Evolutionary conservation across 2,329 filamentous ascomycete species (phyloP), one percentile per base, ranked within the genome.

Genomic region (Elsinoe ampelina): DNA sequence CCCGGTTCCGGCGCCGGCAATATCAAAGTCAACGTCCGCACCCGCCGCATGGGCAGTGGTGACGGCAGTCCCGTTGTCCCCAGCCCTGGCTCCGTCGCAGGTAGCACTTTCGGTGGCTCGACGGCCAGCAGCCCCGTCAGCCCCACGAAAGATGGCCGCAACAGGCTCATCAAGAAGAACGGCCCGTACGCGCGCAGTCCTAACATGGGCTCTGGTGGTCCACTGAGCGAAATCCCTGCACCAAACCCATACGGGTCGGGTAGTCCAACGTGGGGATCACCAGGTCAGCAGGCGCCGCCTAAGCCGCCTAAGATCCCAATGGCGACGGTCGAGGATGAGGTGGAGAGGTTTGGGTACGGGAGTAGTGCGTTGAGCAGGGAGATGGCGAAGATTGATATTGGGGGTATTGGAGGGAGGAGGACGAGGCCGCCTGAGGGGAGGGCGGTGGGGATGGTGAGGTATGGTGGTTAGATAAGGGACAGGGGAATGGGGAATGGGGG

Each of bases 301-400:
- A 78, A 87, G 50, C 85, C 86, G 2, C 83, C 84, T n/a, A 89
- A 89, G 70, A 73, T 88, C 7, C 84, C 85, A 1, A 68, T 86
- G 26, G 51, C 48, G 19, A 66, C 69, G 63, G 62, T 78, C 75
- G 70, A 68, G 4, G 70, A 71, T 34, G 64, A 51, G 38, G 50
- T 3, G 34, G 72, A 68, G 54, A 71, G 68, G 13, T 69, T 71
- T 36, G 60, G 58, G 15, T 64, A 62, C 13, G 22, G 77, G 77
- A 57, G 75, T 80, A 60, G 76, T 77, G 81, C 84, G 17, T 71
- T 91, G 54, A 79, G 86, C 70, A 77, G 88, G 61, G 87, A 91
- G 71, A 80, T 91, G 76, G 82, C 70, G 60, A 71, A 67, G 61
- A 75, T 76, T 59, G 74, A 77, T 60, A 71, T 77, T 60, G 72